Percentiles rank a stretch among this genome's conserved stretches.
phyloP scores from a whole-genome alignment of 192 early-diverging fungal genomes.

The Ambispora gerdemannii region DNA sequence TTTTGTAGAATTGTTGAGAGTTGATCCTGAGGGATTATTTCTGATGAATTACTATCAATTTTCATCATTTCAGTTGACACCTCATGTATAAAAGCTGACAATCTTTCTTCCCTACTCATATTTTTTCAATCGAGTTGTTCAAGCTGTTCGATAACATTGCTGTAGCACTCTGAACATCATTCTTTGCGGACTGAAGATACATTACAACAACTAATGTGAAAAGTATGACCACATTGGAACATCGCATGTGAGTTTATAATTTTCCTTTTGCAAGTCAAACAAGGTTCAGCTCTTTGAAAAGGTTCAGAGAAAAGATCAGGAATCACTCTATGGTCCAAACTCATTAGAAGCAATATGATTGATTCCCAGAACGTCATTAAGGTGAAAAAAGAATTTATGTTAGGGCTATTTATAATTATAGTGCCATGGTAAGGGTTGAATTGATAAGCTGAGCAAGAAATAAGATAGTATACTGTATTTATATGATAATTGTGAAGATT shows the following conservation, averaged over 20 bases:
- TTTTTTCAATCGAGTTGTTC: background rate
- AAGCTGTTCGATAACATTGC: slow-evolving; percentile 12
- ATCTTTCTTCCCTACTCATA: slow-evolving; percentile 14
- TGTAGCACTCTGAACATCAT: slow-evolving; percentile 8
- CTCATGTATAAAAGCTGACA: slow-evolving; percentile 10
- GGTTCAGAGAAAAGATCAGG: slow-evolving; percentile 21
- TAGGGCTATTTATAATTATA: slow-evolving; percentile 3
- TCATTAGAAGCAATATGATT: slow-evolving; percentile 14
- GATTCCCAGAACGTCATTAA: slow-evolving; percentile 10
- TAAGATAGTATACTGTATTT: slow-evolving; percentile 1
- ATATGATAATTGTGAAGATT: too few relatives aligned
- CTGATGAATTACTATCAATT: slow-evolving; percentile 6
- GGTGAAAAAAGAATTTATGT: background rate
- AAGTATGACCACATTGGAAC: slow-evolving; percentile 24
- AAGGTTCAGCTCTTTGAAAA: slow-evolving; percentile 19
- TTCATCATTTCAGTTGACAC: slow-evolving; percentile 13
- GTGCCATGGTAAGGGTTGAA: slow-evolving; percentile 10
- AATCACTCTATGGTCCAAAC: slow-evolving; percentile 15
- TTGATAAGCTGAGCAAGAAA: background rate
- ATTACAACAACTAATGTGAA: too few relatives aligned
- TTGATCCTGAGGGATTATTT: background rate
- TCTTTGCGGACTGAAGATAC: slow-evolving; percentile 24
- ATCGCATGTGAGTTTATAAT: slow-evolving; percentile 24
- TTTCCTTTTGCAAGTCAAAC: slow-evolving; percentile 16
- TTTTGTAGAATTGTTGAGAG: background rate